These are phyloP conservation scores for Fusarium sp. DNA, from an alignment of 2,329 filamentous ascomycete genomes.

Conservation along the genomic window DNA sequence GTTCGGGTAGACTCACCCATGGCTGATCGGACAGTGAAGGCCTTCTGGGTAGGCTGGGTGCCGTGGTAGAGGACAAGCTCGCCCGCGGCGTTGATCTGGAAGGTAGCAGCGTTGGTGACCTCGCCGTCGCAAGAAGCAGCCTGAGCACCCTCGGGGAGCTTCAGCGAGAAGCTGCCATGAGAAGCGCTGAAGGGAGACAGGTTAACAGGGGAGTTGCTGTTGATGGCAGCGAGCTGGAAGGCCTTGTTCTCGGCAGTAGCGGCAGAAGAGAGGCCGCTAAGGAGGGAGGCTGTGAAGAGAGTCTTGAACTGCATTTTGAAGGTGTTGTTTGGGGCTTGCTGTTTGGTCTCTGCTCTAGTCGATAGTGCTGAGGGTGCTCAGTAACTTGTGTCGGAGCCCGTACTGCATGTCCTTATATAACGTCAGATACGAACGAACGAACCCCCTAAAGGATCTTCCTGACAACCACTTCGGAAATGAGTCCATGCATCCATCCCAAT, in stretches of 20 bases:
- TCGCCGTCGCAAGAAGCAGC: constrained; percentile 59
- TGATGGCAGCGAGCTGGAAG: constrained; percentile 61
- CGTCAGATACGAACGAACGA: constrained; percentile 20
- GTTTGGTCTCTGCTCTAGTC: neutral
- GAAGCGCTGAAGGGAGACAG: constrained; percentile 56
- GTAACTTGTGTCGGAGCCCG: neutral
- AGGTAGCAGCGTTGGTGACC: constrained; percentile 55
- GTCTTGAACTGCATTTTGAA: constrained; percentile 42
- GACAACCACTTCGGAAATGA: constrained; percentile 28
- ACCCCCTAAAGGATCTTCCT: constrained; percentile 23
- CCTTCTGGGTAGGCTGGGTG: no score
- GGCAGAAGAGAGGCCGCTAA: constrained; percentile 25
- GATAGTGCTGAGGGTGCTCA: neutral
- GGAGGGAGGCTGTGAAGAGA: constrained; percentile 30
- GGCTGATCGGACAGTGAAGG: constrained; percentile 65
- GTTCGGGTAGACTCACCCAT: constrained; percentile 57
- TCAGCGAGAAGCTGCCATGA: constrained; percentile 54
- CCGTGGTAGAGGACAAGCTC: constrained; percentile 60
- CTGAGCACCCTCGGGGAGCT: constrained; percentile 49
- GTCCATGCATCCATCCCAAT: neutral
- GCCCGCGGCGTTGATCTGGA: constrained; percentile 53
- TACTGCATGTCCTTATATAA: constrained; percentile 14
- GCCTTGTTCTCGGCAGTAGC: constrained; percentile 20
- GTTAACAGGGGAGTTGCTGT: constrained; percentile 60
- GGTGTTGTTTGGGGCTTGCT: neutral